Base-by-base conservation (phyloP, 257 asterid species). In the Phtheirospermum japonicum region DNA sequence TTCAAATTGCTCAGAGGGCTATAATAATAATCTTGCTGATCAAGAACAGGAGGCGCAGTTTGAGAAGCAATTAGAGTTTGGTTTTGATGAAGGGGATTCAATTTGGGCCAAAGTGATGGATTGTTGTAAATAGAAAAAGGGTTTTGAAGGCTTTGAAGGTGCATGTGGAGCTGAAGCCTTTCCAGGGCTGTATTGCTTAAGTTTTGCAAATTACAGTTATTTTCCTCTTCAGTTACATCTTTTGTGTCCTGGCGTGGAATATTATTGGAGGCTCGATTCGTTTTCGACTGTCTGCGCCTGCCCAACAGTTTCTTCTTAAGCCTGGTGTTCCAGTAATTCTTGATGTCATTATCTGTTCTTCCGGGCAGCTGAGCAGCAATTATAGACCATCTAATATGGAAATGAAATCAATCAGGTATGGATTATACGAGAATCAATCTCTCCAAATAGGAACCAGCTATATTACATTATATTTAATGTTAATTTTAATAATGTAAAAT, bases 291-390 rank as follows among this genome's bases (percentile, higher is more conserved):
- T 63, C 83, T 91, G 17, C 93, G 79, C 69, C 88, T 74, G 20
- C 98, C 98, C 0, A 91, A 77, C 56, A 91, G 30, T 65, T 91
- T 91, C 57, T 91, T 88, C 82, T 91, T 91, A 76, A 91, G 61
- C 66, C 86, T 65, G 0, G 95, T 88, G 76, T 91, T 91, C 98
- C 98, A 91, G 62, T 91, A 91, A 71, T 91, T 91, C 75, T 91
- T 91, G 75, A 91, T 91, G 60, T 90, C 98, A 5, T 90, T 90
- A 9, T 90, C 98, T 1, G 98, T 90, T 73, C 98, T 88, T 67
- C 98, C 98, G 0, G 98, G 96, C 37, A 91, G 71, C 62, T 91
- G 98, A 5, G 98, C 98, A 59, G 98, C 98, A 57, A 91, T 91
- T 66, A 91, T 84, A 0, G 98, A 91, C 98, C 98, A 88, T 81